Base-by-base conservation (phyloP, 176 grass and related monocot species). In the Oryza rufipogon region DNA sequence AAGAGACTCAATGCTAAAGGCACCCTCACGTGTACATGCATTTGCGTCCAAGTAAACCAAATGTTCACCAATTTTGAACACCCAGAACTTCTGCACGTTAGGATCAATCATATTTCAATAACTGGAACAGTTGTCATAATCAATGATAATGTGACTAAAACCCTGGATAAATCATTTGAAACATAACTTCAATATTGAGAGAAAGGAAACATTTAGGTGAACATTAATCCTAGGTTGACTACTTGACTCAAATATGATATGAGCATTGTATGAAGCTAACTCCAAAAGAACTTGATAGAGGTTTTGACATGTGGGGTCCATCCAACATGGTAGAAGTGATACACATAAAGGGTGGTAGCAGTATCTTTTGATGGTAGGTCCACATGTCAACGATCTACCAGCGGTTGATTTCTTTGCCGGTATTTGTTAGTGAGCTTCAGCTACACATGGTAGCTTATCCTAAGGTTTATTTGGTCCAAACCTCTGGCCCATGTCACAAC, bases 21-120 rank as follows among this genome's bases (percentile, higher is more conserved):
- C 30, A 67, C 71, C 81, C 74, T 85, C 86, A 25, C 86, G 78
- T 60, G 78, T 84, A 56, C 81, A 89, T 66, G 93, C 76, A 81
- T 58, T 82, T 85, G 74, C 42, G 81, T 95, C 86, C 65, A 94
- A 80, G 25, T 95, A 93, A 74, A 95, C 75, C 86, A 94, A 63
- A 46, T 91, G 85, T 10, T 87, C 85, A 60, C 89, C 93, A 78
- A 95, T 83, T 88, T 82, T 98, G 83, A 98, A 90, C 60, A 76
- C 83, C 80, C 91, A 80, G 42, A 86, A 87, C 25, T 92, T 86
- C 86, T 90, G 89, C 84, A 84, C 30, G 70, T 71, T 70, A 70
- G 32, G 60, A 87, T 34, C 84, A 75, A 79, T 86, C 80, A 84
- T 39, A 61, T 48, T 68, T 68, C 7, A 90, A 83, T 78, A 54